phyloP scores from a whole-genome alignment of 2,329 filamentous ascomycete genomes.

The Aspergillus arachidicola region DNA sequence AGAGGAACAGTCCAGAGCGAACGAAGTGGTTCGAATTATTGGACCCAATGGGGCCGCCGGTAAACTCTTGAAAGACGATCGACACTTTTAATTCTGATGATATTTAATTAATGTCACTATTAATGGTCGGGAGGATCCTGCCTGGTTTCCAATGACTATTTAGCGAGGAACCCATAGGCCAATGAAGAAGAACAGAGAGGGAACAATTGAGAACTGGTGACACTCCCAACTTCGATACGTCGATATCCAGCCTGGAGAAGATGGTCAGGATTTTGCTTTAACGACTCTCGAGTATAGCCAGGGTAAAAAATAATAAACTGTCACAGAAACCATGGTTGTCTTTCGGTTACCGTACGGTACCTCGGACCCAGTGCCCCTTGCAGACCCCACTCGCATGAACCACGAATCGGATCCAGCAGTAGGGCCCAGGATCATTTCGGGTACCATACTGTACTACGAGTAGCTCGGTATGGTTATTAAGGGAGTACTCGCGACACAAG shows the following conservation, averaged over 20 bases:
- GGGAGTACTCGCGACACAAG: not conserved
- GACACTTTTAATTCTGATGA: constrained; percentile 14
- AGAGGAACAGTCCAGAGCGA: constrained; percentile 14
- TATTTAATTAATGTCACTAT: constrained; percentile 3
- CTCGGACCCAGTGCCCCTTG: constrained; percentile 21
- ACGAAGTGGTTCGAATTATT: constrained; percentile 16
- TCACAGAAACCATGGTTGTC: constrained; percentile 19
- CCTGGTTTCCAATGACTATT: not conserved
- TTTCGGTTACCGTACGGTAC: constrained; percentile 21
- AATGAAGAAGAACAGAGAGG: not conserved
- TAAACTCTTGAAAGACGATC: constrained; percentile 15
- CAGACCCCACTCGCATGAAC: constrained; percentile 18
- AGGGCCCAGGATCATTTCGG: constrained; percentile 13
- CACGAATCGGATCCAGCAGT: constrained; percentile 17
- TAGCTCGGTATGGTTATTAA: not conserved
- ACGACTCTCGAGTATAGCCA: not conserved
- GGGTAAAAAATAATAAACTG: constrained; percentile 18
- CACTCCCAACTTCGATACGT: not conserved
- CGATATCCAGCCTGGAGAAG: not conserved
- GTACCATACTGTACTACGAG: constrained; percentile 7
- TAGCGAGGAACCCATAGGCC: not conserved
- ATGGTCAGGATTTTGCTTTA: not conserved
- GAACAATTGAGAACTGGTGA: not conserved
- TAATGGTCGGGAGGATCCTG: not conserved
- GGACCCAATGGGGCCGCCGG: constrained; percentile 14